A percentile compares a stretch with the other conserved stretches of the same genome.
phyloP scores from a whole-genome alignment of 2,329 filamentous ascomycete genomes.

The Sporothrix humicola region DNA sequence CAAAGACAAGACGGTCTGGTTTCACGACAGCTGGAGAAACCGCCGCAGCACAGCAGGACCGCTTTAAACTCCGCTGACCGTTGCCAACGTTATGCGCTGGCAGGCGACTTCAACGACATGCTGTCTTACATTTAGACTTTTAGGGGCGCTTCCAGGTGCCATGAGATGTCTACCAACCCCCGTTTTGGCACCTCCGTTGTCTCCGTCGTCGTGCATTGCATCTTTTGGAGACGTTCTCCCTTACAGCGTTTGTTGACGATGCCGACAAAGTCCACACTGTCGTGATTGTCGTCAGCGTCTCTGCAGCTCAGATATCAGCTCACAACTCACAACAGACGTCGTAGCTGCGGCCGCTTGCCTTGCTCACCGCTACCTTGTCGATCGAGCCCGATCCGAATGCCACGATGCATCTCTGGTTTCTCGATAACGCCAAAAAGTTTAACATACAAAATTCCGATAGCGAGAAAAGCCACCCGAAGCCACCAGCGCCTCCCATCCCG shows the following conservation, averaged over 20 bases:
- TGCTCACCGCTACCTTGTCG: conserved; percentile 24
- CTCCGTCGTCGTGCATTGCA: conserved; percentile 5
- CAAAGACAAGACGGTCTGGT: conserved; percentile 3
- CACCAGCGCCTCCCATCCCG: conserved; percentile 4
- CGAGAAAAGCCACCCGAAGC: conserved; percentile 11
- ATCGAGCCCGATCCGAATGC: conserved; percentile 11
- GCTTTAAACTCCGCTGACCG: conserved; percentile 1
- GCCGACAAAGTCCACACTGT: background rate
- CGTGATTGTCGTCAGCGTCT: conserved; percentile 4
- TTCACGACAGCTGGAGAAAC: conserved; percentile 20
- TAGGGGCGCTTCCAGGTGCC: conserved; percentile 1
- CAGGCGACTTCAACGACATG: conserved; percentile 13
- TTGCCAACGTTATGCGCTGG: conserved; percentile 14
- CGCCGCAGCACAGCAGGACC: background rate
- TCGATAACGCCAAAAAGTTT: no score
- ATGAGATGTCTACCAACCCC: background rate
- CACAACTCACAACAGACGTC: background rate
- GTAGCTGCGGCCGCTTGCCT: background rate
- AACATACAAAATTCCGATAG: no score
- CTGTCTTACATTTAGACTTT: conserved; percentile 19
- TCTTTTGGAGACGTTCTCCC: background rate
- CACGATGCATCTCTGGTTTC: conserved; percentile 17
- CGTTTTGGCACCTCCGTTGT: background rate
- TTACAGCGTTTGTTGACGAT: background rate
- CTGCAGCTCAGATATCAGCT: conserved; percentile 6